Base-by-base conservation (phyloP, 371 early-diverging fungal genomes). In the Lichtheimia ramosa region DNA sequence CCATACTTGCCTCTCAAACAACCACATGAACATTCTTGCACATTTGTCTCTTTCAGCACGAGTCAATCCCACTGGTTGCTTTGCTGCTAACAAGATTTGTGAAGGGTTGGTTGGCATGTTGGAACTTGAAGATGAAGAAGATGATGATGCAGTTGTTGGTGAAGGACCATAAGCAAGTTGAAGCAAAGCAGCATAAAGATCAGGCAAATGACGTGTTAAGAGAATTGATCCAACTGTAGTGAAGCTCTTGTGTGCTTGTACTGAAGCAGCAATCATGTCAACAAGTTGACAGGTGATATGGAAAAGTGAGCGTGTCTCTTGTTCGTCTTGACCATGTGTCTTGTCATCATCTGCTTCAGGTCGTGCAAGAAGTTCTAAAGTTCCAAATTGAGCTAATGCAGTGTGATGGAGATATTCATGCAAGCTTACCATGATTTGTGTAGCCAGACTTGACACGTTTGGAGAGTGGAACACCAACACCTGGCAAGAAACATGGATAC, bases 101-200 rank as follows among this genome's bases (percentile, higher is more conserved):
- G 54, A 48, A 4, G 61, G 58, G 28, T 63, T 63, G 10, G 62
- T 64, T 1, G 75, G 72, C 21, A 59, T 63, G n/a, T 57, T 40
- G 10, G 39, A 14, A 10, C 27, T 16, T 16, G 25, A 4, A 27
- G 40, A 16, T 5, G 46, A 46, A 5, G n/a, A 8, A 5, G n/a
- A 7, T 43, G 16, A 4, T 3, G 15, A 18, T n/a, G 21, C 46
- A n/a, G 46, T 16, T 49, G 40, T 63, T 74, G 20, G 81, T 73
- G 2, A 18, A 13, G 91, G 90, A 21, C 79, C 83, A 65, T 87
- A 91, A 0, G 89, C 87, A 4, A 87, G 60, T 59, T 88, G 86
- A 15, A 91, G 61, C n/a, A 91, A 63, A 0, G 81, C 81, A 3
- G 89, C 89, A 53, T 85, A 80, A 10, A 91, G 34, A 64, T 91